Percentiles rank a stretch among this genome's conserved stretches.
Conservation (phyloP, 495 filamentous ascomycete species). For the Penicillium goetzii region DNA sequence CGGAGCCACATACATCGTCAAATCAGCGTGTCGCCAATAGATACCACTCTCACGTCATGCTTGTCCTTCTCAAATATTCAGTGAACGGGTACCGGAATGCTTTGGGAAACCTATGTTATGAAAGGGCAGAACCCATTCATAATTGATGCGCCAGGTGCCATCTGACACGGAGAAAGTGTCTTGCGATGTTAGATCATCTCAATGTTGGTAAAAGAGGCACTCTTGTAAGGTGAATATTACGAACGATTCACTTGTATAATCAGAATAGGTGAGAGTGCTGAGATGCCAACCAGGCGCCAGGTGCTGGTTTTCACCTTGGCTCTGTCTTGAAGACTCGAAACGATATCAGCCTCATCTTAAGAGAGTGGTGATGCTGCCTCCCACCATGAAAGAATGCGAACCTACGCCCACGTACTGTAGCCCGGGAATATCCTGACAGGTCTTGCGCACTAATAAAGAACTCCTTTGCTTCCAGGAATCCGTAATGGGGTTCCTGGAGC, state of each 20-base stretch:
- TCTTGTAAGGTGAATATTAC: neutral
- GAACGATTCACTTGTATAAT: neutral
- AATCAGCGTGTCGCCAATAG: too few species aligned
- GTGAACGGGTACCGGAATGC: too few species aligned
- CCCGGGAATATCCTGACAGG: neutral
- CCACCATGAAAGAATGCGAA: conserved; percentile 1
- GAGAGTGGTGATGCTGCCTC: conserved; percentile 1
- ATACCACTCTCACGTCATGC: too few species aligned
- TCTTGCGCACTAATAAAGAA: neutral
- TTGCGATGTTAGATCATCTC: neutral
- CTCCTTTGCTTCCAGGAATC: neutral
- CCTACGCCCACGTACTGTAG: neutral
- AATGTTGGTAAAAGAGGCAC: conserved; percentile 1
- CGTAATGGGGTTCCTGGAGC: neutral
- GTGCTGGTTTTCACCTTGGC: neutral
- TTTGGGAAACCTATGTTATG: neutral
- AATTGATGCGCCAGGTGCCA: conserved; percentile 1
- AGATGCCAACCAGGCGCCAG: neutral
- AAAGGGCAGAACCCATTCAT: neutral
- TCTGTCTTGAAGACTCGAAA: neutral
- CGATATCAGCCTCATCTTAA: neutral
- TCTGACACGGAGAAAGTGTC: conserved; percentile 1
- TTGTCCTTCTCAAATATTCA: too few species aligned
- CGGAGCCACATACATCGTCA: too few species aligned
- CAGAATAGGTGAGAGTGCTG: neutral